phyloP scores from a whole-genome alignment of 495 filamentous ascomycete species.

The Aspergillus sclerotiicarbonarius region DNA sequence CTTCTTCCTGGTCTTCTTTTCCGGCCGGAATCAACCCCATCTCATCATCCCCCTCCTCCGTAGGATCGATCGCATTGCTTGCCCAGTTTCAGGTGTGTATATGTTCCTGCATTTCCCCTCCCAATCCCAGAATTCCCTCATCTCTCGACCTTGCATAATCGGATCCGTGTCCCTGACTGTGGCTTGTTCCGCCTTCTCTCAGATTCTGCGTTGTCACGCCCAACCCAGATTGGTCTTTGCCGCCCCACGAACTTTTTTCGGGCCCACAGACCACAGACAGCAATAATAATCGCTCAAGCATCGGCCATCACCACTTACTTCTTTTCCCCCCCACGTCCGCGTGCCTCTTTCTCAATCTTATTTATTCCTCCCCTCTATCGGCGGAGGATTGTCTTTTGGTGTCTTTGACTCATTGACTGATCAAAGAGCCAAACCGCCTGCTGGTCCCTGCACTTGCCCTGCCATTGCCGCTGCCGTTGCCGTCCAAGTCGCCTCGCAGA shows the following conservation, averaged over 20 bases:
- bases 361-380: conserved; percentile 1
- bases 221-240: conserved; percentile 6
- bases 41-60: not conserved
- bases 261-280: conserved; percentile 14
- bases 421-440: not conserved
- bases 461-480: not conserved
- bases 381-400: not conserved
- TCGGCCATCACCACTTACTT: conserved; percentile 3
- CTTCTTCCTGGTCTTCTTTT: not conserved
- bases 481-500: conserved; percentile 24
- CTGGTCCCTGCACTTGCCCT: not conserved
- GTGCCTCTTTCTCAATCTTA: not conserved
- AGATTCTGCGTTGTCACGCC: conserved; percentile 4
- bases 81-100: not conserved
- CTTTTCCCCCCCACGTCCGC: conserved; percentile 11
- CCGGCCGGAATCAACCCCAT: not conserved
- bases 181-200: not conserved
- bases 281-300: conserved; percentile 12
- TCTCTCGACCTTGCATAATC: not conserved
- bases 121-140: not conserved
- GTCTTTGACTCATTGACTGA: conserved; percentile 12
- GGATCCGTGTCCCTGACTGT: not conserved
- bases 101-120: conserved; percentile 4
- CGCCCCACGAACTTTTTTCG: conserved; percentile 20
- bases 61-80: not conserved